Percentiles rank a stretch among this genome's conserved stretches.
Evolutionary conservation across 2,329 filamentous ascomycete species (phyloP).

Genomic region (Diaporthe destruens): DNA sequence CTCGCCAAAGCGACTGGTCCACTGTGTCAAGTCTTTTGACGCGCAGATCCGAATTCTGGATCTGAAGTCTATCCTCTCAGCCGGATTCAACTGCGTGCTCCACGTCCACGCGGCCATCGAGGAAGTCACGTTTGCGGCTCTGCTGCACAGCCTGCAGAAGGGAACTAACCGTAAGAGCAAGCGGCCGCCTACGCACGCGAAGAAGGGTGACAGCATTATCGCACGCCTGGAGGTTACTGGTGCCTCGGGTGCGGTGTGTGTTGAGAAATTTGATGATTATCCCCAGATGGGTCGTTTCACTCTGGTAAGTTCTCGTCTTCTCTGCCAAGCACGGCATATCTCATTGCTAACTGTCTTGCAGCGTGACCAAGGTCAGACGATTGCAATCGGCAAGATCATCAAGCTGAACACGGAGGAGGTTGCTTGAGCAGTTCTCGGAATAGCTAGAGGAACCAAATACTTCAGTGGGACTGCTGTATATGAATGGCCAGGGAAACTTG

Average conservation of each 20-base stretch:
- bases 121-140: constrained; percentile 89
- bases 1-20: constrained; percentile 91
- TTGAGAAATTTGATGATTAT: constrained; percentile 96
- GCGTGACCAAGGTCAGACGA: constrained; percentile 86
- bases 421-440: constrained; percentile 42
- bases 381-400: constrained; percentile 99
- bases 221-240: constrained; percentile 90
- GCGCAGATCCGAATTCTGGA: constrained; percentile 97
- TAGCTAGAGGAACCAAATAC: too few relatives aligned
- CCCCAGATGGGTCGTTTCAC: constrained; percentile 94
- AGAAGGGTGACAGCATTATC: constrained; percentile 85
- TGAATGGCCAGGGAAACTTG: background rate
- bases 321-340: constrained; percentile 43
- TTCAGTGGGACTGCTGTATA: background rate
- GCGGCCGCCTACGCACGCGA: constrained; percentile 91
- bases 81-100: constrained; percentile 97
- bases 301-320: constrained; percentile 62
- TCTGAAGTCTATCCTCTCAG: constrained; percentile 91
- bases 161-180: constrained; percentile 95
- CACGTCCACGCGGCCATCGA: constrained; percentile 98
- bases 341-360: constrained; percentile 44
- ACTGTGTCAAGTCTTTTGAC: constrained; percentile 91
- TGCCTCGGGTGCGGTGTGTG: constrained; percentile 87
- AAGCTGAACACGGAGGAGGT: constrained; percentile 74
- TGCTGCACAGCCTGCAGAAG: constrained; percentile 96